Base-by-base conservation (phyloP, 2,329 filamentous ascomycete species). In the Ascochyta rabiei region DNA sequence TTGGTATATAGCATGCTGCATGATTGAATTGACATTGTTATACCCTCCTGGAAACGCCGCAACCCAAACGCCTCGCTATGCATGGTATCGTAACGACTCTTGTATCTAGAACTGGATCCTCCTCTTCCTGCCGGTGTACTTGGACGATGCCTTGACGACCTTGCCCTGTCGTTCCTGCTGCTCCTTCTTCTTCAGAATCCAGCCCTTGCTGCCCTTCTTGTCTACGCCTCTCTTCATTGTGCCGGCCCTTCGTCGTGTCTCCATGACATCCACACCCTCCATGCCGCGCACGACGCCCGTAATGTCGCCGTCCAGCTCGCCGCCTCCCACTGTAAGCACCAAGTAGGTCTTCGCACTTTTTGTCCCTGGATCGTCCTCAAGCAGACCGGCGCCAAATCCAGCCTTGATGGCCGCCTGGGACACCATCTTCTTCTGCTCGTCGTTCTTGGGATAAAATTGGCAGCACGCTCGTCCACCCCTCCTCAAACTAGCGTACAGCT, bases 361-460 rank as follows among this genome's bases (percentile, higher is more conserved):
- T 33, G 95, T 99, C 38, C 92, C 93, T 0, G 90, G 90, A 73
- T 98, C 93, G 76, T 99, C 95, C 76, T 98, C 93, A 42, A 99
- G 80, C 30, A 99, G 84, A 78, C 95, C 95, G 0, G 95, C 95
- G 42, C 95, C 93, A 69, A 99, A 99, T 0, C 95, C 95, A 1
- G 95, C 95, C 71, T 90, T 92, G 57, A 98, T 89, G 0, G 95
- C 95, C 0, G 95, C 95, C 55, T 85, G 84, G 46, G 88, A 91
- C 64, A 99, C 96, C 93, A 99, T 96, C 69, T 84, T 86, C 70
- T 93, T 86, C 79, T 99, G 95, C 59, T 85, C 82, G 64, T 96
- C 89, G 74, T 99, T 98, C 79, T 96, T 96, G 2, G 95, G 95
- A 74, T 99, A 99, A 76, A 99, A 99, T 71, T 99, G 95, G 73